Percentiles rank a stretch among this genome's conserved stretches.
Conservation (phyloP, 441 rosid genomes). For the Hura crepitans region DNA sequence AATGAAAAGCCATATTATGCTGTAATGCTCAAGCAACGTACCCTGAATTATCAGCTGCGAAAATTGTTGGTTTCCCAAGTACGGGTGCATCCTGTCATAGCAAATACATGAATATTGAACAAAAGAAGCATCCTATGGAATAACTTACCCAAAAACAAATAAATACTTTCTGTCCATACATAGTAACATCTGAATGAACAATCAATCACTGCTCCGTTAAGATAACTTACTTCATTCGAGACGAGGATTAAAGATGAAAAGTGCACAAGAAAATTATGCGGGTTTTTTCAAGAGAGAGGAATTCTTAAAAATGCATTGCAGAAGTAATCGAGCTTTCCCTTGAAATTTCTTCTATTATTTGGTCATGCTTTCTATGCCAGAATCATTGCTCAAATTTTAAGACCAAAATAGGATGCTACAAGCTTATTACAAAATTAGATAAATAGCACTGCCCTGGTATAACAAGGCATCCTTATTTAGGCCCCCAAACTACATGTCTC, state of each 20-base stretch:
- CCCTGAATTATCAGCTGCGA: constrained; percentile 57
- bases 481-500: neutral
- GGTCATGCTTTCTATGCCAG: neutral
- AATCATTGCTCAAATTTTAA: neutral
- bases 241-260: neutral
- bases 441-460: neutral
- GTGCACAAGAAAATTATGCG: neutral
- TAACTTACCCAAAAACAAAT: neutral
- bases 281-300: neutral
- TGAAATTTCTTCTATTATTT: neutral
- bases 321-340: neutral
- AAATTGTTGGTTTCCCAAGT: constrained; percentile 77
- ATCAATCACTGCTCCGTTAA: neutral
- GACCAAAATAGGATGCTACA: neutral
- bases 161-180: neutral
- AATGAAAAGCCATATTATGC: neutral
- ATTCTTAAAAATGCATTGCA: neutral
- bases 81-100: constrained; percentile 81
- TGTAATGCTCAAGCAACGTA: constrained; percentile 35
- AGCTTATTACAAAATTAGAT: neutral
- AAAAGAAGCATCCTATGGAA: neutral
- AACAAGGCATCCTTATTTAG: neutral
- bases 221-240: constrained; percentile 1
- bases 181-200: neutral
- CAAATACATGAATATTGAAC: neutral